Percentiles rank a stretch among this genome's conserved stretches.
Evolutionary conservation across 2,329 filamentous ascomycete species (phyloP).

Genomic region (Clonostachys chloroleuca): DNA sequence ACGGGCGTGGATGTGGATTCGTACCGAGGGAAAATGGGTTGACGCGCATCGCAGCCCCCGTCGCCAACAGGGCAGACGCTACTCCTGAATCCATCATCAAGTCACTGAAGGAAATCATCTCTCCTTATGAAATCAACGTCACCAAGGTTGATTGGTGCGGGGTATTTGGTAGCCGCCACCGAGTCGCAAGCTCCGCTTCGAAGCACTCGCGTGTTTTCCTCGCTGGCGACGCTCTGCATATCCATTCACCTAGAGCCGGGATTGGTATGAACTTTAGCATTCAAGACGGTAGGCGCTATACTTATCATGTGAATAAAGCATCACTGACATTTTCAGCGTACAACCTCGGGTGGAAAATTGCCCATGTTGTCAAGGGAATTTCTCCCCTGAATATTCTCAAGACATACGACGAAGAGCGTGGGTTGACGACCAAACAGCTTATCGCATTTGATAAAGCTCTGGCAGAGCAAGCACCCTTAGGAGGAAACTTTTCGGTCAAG

Average conservation of each 20-base stretch:
- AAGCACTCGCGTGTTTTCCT: slow-evolving; percentile 58
- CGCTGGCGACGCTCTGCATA: slow-evolving; percentile 67
- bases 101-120: slow-evolving; percentile 47
- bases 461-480: slow-evolving; percentile 14
- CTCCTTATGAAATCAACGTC: slow-evolving; percentile 63
- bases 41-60: no score
- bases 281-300: slow-evolving; percentile 65
- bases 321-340: slow-evolving; percentile 40
- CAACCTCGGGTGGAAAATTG: slow-evolving; percentile 50
- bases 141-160: slow-evolving; percentile 61
- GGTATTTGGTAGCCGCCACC: slow-evolving; percentile 67
- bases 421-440: slow-evolving; percentile 58
- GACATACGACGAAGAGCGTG: slow-evolving; percentile 48
- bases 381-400: slow-evolving; percentile 34
- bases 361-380: slow-evolving; percentile 36
- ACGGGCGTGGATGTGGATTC: no score
- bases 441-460: slow-evolving; percentile 61
- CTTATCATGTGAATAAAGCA: no score
- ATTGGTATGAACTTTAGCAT: slow-evolving; percentile 63
- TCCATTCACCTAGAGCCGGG: slow-evolving; percentile 67
- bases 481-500: no score
- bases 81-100: no score
- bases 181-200: slow-evolving; percentile 54
- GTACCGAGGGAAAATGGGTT: no score
- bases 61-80: no score